Base-by-base conservation (phyloP, 768 basidiomycete genomes). In the Terana coerulea region DNA sequence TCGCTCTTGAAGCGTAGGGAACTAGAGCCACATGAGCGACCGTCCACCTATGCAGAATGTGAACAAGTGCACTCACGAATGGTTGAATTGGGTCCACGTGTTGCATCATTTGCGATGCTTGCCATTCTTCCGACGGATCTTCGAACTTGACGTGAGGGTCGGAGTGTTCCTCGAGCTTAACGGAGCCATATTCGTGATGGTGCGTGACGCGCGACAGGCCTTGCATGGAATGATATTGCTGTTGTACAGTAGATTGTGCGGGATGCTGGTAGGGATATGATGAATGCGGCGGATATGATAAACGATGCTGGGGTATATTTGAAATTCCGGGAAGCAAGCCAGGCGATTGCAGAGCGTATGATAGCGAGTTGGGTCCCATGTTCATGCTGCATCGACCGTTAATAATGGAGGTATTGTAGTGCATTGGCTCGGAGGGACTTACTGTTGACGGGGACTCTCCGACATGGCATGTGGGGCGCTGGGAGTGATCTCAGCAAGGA, bases 71-170 rank as follows among this genome's bases (percentile, higher is more conserved):
- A 70, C 84, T 72, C 67, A 90, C 88, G 65, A 80, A 88, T 51
- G 84, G 66, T 40, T 88, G 83, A 63, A 84, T 73, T 12, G 78
- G 72, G 58, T 83, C 78, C 45, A 76, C 58, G 17, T 77, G 71
- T 24, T 72, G 64, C 49, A 75, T 60, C 54, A 76, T 63, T 15
- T 67, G 66, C 33, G 75, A 62, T n/a, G 76, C 70, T 44, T 72
- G 71, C 84, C 83, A 86, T 47, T 82, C 80, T 43, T 71, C 71
- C 53, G 75, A 61, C 50, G 72, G 62, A 46, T 54, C 47, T 19
- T 36, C 53, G 33, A 51, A 39, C 34, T 42, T 37, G 28, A 52
- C 49, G 46, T 36, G 54, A 29, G 43, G n/a, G 15, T n/a, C 45
- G 45, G 12, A 26, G 17, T 31, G 35, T 29, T 35, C 42, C 19